phyloP scores from a whole-genome alignment of 2,329 filamentous ascomycete species.

The Xylariaceae sp. region DNA sequence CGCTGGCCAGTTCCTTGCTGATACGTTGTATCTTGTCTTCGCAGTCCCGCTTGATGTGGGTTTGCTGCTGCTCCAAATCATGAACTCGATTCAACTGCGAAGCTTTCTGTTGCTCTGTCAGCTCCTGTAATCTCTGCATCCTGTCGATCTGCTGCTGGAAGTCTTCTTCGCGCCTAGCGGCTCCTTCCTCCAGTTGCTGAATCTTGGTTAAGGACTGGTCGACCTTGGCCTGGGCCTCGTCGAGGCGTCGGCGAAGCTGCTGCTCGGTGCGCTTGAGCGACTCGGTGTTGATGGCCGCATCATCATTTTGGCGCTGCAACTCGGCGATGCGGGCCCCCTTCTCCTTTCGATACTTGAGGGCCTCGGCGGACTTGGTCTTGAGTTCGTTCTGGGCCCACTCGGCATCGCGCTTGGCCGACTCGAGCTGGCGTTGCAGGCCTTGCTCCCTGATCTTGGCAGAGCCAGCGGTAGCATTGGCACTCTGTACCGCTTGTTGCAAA shows the following conservation, averaged over 20 bases:
- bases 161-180: conserved; percentile 76
- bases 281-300: conserved; percentile 72
- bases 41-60: conserved; percentile 63
- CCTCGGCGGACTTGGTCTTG: conserved; percentile 82
- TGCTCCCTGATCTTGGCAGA: conserved; percentile 89
- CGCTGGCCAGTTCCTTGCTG: conserved; percentile 54
- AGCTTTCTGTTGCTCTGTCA: conserved; percentile 72
- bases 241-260: conserved; percentile 73
- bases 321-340: conserved; percentile 87
- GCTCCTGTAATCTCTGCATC: conserved; percentile 73
- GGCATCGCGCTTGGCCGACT: conserved; percentile 80
- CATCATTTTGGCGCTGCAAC: conserved; percentile 83
- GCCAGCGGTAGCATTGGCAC: conserved; percentile 72
- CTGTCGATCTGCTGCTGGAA: conserved; percentile 84
- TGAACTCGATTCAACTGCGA: conserved; percentile 67
- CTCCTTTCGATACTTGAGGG: conserved; percentile 88
- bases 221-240: conserved; percentile 79
- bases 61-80: conserved; percentile 61
- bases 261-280: conserved; percentile 75
- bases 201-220: conserved; percentile 79
- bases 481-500: conserved; percentile 80
- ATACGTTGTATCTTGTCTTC: conserved; percentile 56
- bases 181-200: conserved; percentile 80
- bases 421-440: conserved; percentile 83
- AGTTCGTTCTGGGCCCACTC: conserved; percentile 93